Conservation (phyloP, 2,329 filamentous ascomycete genomes). For the Sclerotiophoma versabilis region DNA sequence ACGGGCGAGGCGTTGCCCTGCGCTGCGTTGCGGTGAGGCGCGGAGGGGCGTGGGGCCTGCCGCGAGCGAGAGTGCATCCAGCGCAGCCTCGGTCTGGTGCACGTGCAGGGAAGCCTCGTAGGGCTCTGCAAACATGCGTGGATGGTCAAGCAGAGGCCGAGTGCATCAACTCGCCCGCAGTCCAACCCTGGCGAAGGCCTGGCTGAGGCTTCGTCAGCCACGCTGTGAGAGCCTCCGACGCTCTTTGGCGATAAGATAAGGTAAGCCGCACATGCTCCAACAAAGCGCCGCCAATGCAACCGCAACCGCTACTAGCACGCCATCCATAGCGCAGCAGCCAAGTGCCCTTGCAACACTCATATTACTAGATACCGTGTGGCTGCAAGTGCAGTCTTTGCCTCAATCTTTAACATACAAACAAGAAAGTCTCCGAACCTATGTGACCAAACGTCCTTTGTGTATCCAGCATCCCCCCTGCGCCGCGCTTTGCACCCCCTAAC, state of each 20-base stretch:
- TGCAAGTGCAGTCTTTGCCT: background rate
- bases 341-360: background rate
- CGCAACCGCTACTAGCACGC: background rate
- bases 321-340: background rate
- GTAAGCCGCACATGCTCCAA: too few relatives aligned
- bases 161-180: background rate
- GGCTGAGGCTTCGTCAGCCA: background rate
- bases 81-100: too few relatives aligned
- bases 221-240: background rate
- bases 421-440: background rate
- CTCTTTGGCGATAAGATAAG: background rate
- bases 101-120: too few relatives aligned
- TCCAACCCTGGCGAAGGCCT: background rate
- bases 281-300: background rate
- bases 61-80: too few relatives aligned
- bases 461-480: constrained; percentile 4
- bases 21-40: constrained; percentile 20
- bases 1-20: constrained; percentile 16
- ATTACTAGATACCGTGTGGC: background rate
- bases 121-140: too few relatives aligned
- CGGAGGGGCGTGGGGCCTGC: background rate
- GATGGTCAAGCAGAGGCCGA: background rate
- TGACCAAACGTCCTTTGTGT: background rate
- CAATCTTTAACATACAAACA: background rate
- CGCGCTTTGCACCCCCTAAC: constrained; percentile 4